Evolutionary conservation across 257 asterid genomes (phyloP).

Genomic region (Gardenia jasminoides): DNA sequence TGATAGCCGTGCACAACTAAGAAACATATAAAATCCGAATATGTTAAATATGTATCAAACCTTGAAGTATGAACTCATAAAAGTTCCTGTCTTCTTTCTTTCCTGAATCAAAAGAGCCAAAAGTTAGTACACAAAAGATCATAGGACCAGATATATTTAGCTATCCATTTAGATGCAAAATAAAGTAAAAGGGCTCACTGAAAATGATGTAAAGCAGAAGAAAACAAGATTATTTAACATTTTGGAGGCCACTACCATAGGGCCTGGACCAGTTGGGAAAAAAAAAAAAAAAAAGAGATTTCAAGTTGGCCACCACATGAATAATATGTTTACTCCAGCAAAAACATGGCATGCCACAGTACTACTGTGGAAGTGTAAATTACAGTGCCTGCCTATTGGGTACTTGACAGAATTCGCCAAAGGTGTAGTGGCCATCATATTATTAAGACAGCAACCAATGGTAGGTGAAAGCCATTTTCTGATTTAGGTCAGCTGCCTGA

Average conservation of each 20-base stretch:
- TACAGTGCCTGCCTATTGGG: no score
- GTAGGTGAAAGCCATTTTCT: slow-evolving; percentile 15
- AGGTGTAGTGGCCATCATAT: background rate
- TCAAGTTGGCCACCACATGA: slow-evolving; percentile 18
- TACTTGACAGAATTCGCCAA: background rate
- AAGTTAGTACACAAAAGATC: background rate
- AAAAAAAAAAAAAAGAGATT: slow-evolving; percentile 5
- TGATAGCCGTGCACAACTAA: no score
- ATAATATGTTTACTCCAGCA: background rate
- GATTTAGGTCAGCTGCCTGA: slow-evolving; percentile 5
- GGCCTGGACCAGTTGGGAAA: slow-evolving; percentile 22
- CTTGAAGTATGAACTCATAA: background rate
- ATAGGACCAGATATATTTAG: background rate
- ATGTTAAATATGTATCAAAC: background rate
- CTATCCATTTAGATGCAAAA: slow-evolving; percentile 1
- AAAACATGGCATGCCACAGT: background rate
- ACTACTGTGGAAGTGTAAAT: no score
- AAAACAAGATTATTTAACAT: slow-evolving; percentile 18
- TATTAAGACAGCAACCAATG: background rate
- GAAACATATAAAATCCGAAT: no score
- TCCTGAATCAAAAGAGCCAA: background rate
- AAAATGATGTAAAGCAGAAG: slow-evolving; percentile 32
- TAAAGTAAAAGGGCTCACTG: slow-evolving; percentile 24
- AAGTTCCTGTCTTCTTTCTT: background rate
- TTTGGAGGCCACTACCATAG: background rate